These are phyloP conservation scores for Lichtheimia hyalospora DNA, from an alignment of 371 early-diverging fungal species.

Conservation along the genomic window DNA sequence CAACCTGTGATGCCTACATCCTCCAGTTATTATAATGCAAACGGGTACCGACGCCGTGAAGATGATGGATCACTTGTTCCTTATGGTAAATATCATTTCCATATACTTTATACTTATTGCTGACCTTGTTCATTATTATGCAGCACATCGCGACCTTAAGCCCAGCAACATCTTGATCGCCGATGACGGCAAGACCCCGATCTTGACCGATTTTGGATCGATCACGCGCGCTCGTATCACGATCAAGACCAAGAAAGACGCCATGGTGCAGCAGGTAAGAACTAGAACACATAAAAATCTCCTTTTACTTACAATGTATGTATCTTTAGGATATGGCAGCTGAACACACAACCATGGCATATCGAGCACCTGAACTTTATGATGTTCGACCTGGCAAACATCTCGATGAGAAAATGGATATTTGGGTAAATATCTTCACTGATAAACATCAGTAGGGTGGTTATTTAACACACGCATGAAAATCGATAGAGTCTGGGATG, in stretches of 20 bases:
- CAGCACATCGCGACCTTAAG: slow-evolving; percentile 75
- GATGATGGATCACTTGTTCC: slow-evolving; percentile 19
- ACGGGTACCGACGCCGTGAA: neutral
- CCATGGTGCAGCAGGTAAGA: slow-evolving; percentile 56
- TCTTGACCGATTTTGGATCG: slow-evolving; percentile 78
- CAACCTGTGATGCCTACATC: slow-evolving; percentile 7
- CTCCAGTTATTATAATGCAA: neutral
- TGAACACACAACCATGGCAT: slow-evolving; percentile 69
- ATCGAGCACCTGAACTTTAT: slow-evolving; percentile 78
- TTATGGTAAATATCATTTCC: slow-evolving; percentile 19
- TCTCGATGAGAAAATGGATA: slow-evolving; percentile 73
- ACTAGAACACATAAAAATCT: neutral
- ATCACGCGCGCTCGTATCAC: slow-evolving; percentile 56
- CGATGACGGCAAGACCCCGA: slow-evolving; percentile 64
- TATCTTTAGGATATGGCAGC: slow-evolving; percentile 32
- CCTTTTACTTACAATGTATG: too few relatives aligned
- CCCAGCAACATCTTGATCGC: slow-evolving; percentile 63
- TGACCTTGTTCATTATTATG: neutral
- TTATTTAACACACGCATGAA: too few relatives aligned
- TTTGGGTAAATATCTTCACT: slow-evolving; percentile 58
- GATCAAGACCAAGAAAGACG: slow-evolving; percentile 59
- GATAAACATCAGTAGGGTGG: neutral
- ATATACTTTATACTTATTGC: neutral
- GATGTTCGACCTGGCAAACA: slow-evolving; percentile 65
- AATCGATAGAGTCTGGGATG: slow-evolving; percentile 60